Conservation (phyloP, 2,329 filamentous ascomycete genomes). For the Calonectria multiphialidica region DNA sequence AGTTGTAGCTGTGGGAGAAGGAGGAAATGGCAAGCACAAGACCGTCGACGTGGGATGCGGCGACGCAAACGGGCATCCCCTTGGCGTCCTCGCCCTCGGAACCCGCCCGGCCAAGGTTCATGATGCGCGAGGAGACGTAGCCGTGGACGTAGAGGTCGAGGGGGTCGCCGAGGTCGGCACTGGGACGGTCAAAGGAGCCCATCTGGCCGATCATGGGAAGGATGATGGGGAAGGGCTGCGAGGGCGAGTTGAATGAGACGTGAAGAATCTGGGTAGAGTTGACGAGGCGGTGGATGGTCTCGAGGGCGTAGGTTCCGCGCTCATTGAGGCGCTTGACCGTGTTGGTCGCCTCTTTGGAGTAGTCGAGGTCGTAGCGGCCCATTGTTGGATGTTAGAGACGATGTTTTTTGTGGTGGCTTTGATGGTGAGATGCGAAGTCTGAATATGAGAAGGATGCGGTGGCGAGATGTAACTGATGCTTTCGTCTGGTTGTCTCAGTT, state of each 20-base stretch:
- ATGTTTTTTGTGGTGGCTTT: not conserved
- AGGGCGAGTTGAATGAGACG: slow-evolving; percentile 78
- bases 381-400: slow-evolving; percentile 37
- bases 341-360: slow-evolving; percentile 73
- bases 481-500: not conserved
- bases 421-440: not conserved
- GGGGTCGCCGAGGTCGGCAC: slow-evolving; percentile 70
- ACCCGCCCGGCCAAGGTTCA: slow-evolving; percentile 67
- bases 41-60: slow-evolving; percentile 82
- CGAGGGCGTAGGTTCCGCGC: slow-evolving; percentile 77
- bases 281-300: slow-evolving; percentile 80
- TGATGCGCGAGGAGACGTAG: slow-evolving; percentile 83
- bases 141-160: slow-evolving; percentile 87
- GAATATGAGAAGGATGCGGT: not conserved
- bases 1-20: slow-evolving; percentile 88
- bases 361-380: slow-evolving; percentile 61
- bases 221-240: slow-evolving; percentile 79
- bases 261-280: slow-evolving; percentile 81
- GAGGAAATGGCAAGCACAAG: slow-evolving; percentile 84
- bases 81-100: slow-evolving; percentile 36
- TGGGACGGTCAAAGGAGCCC: slow-evolving; percentile 76
- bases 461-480: not conserved
- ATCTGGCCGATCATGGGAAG: slow-evolving; percentile 91
- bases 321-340: slow-evolving; percentile 76
- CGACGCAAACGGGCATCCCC: slow-evolving; percentile 78